Percentiles rank a stretch among this genome's conserved stretches.
phyloP scores from a whole-genome alignment of 495 filamentous ascomycete genomes.

The Lasiosphaeria miniovina region DNA sequence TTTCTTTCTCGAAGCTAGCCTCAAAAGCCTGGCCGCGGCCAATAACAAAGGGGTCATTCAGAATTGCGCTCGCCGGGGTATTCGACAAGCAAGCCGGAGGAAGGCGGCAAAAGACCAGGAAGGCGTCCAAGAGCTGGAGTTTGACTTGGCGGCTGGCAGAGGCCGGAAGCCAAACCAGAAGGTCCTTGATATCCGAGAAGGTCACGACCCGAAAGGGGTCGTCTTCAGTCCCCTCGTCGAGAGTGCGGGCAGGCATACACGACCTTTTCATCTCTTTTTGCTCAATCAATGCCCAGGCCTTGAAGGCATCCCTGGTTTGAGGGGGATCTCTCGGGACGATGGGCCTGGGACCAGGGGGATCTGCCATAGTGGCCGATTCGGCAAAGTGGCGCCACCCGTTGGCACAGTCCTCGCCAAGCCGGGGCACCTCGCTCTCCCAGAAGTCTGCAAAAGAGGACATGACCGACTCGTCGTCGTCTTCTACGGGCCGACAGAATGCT shows the following conservation, averaged over 20 bases:
- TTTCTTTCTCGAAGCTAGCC: background rate
- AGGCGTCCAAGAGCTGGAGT: conserved; percentile 58
- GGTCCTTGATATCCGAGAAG: conserved; percentile 67
- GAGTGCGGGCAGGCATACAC: conserved; percentile 63
- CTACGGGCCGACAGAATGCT: conserved; percentile 56
- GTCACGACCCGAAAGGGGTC: conserved; percentile 79
- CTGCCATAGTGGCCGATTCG: conserved; percentile 30
- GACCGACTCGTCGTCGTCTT: conserved; percentile 29
- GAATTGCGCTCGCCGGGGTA: conserved; percentile 4
- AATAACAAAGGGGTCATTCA: conserved; percentile 39
- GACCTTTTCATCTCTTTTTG: conserved; percentile 43
- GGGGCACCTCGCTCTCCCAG: conserved; percentile 82
- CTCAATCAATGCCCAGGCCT: conserved; percentile 63
- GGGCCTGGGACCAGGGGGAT: conserved; percentile 35
- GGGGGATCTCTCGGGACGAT: conserved; percentile 16
- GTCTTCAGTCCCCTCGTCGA: conserved; percentile 60
- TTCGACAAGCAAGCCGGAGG: conserved; percentile 46
- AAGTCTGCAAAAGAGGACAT: conserved; percentile 60
- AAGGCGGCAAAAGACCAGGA: conserved; percentile 66
- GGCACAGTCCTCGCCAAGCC: conserved; percentile 72
- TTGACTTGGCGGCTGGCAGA: conserved; percentile 32
- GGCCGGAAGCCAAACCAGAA: conserved; percentile 54
- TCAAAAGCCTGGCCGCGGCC: conserved; percentile 14
- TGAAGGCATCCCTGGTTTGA: conserved; percentile 36
- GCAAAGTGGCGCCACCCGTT: conserved; percentile 65